These are phyloP conservation scores for Neoboletus subvelutipes DNA, from an alignment of 768 basidiomycete species.

Conservation along the genomic window DNA sequence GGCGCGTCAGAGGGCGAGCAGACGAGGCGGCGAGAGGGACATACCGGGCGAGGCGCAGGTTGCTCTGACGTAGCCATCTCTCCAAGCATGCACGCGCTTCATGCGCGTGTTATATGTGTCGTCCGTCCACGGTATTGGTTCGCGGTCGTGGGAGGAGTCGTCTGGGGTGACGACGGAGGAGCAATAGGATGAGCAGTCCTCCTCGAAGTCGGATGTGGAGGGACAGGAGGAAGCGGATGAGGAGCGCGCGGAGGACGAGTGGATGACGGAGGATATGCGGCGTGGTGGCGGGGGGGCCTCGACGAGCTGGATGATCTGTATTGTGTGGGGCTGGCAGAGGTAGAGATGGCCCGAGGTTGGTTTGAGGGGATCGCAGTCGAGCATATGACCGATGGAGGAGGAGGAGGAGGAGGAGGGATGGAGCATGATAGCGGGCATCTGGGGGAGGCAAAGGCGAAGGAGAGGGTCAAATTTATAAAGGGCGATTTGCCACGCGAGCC, in stretches of 20 bases:
- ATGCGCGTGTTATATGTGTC: slow-evolving; percentile 57
- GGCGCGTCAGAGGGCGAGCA: slow-evolving; percentile 5
- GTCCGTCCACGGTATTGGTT: slow-evolving; percentile 33
- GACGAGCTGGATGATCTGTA: slow-evolving; percentile 73
- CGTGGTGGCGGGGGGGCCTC: slow-evolving; percentile 56
- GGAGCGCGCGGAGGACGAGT: slow-evolving; percentile 40
- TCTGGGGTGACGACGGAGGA: slow-evolving; percentile 56
- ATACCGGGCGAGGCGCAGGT: slow-evolving; percentile 43
- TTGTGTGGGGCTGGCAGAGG: slow-evolving; percentile 47
- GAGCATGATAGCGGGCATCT: slow-evolving; percentile 28
- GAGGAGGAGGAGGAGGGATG: slow-evolving; percentile 23
- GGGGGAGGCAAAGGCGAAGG: slow-evolving; percentile 11
- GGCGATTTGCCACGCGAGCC: slow-evolving; percentile 31
- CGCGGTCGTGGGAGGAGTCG: slow-evolving; percentile 30
- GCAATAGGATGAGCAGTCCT: slow-evolving; percentile 69
- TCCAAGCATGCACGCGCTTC: slow-evolving; percentile 72
- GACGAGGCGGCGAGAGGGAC: slow-evolving; percentile 16
- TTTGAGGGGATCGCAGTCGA: slow-evolving; percentile 36
- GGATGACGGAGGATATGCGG: slow-evolving; percentile 37
- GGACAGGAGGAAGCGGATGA: slow-evolving; percentile 39
- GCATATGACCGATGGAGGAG: slow-evolving; percentile 22
- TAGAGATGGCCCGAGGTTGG: slow-evolving; percentile 42
- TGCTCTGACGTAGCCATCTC: slow-evolving; percentile 54
- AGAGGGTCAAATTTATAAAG: slow-evolving; percentile 21
- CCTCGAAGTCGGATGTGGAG: slow-evolving; percentile 36